Evolutionary conservation across 495 filamentous ascomycete species (phyloP).

Genomic region (Aspergillus sparsus): DNA sequence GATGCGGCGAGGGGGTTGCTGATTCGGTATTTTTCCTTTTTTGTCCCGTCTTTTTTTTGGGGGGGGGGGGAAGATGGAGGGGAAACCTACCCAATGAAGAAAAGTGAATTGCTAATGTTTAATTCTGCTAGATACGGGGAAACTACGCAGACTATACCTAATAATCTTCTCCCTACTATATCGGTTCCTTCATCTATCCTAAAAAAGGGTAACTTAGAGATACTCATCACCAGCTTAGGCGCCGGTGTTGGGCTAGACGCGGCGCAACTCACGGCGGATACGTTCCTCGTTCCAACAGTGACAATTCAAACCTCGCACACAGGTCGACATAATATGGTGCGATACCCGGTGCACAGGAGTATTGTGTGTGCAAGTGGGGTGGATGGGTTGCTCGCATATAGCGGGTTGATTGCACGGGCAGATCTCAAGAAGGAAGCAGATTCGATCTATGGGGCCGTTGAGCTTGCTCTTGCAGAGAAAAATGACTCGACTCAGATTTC

Average conservation of each 20-base stretch:
- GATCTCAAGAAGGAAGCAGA: slow-evolving; percentile 37
- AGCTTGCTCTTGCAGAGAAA: slow-evolving; percentile 44
- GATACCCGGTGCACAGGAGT: slow-evolving; percentile 83
- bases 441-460: slow-evolving; percentile 57
- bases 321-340: slow-evolving; percentile 62
- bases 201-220: slow-evolving; percentile 69
- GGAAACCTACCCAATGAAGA: not conserved
- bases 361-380: slow-evolving; percentile 72
- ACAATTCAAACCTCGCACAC: slow-evolving; percentile 62
- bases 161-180: slow-evolving; percentile 55
- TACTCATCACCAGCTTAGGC: slow-evolving; percentile 66
- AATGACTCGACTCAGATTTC: slow-evolving; percentile 37
- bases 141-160: slow-evolving; percentile 41
- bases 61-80: no score
- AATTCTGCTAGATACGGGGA: slow-evolving; percentile 53
- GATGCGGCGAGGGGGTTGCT: slow-evolving; percentile 55
- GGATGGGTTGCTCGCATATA: slow-evolving; percentile 53
- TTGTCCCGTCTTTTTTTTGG: not conserved
- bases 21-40: slow-evolving; percentile 50
- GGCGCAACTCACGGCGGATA: slow-evolving; percentile 53
- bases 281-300: slow-evolving; percentile 70
- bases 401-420: slow-evolving; percentile 42
- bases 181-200: slow-evolving; percentile 69
- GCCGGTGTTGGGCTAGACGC: slow-evolving; percentile 38
- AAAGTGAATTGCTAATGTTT: slow-evolving; percentile 1